These are phyloP conservation scores for Exophiala aquamarina DNA, from an alignment of 2,329 filamentous ascomycete genomes.

Conservation along the genomic window DNA sequence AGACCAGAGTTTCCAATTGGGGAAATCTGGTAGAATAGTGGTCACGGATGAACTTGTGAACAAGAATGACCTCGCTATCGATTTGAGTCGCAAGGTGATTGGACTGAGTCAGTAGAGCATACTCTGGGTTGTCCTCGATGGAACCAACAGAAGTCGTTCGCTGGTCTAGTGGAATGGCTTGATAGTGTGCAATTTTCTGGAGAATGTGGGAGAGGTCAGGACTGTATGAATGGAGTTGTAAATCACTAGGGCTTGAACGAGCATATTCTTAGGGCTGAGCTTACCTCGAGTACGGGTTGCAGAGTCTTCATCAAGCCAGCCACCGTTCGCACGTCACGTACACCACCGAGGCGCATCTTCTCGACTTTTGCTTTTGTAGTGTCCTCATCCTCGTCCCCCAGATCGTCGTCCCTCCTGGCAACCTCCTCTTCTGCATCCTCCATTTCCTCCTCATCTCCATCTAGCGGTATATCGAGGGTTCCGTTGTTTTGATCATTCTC, in stretches of 20 bases:
- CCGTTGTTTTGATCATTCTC: constrained; percentile 21
- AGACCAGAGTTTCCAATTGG: constrained; percentile 85
- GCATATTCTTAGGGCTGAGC: constrained; percentile 38
- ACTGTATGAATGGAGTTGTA: constrained; percentile 60
- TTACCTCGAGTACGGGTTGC: constrained; percentile 78
- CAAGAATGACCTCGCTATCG: constrained; percentile 84
- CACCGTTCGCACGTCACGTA: constrained; percentile 77
- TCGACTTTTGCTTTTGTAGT: constrained; percentile 76
- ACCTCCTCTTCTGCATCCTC: constrained; percentile 31
- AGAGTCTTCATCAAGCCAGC: constrained; percentile 78
- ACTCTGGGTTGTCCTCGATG: constrained; percentile 89
- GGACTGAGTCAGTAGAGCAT: constrained; percentile 81
- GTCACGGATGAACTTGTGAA: constrained; percentile 95
- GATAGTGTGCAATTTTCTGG: constrained; percentile 79
- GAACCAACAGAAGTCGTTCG: constrained; percentile 70
- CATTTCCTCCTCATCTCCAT: constrained; percentile 32
- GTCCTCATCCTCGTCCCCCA: constrained; percentile 63
- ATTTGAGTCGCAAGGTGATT: constrained; percentile 90
- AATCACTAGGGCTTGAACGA: constrained; percentile 46
- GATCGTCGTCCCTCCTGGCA: constrained; percentile 47
- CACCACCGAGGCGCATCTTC: constrained; percentile 72
- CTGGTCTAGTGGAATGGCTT: constrained; percentile 65
- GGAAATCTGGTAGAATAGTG: constrained; percentile 94
- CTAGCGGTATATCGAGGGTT: constrained; percentile 36
- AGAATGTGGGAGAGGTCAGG: constrained; percentile 63